A percentile compares a stretch with the other conserved stretches of the same genome.
phyloP scores from a whole-genome alignment of 495 filamentous ascomycete genomes.

The Penicillium odoratum region DNA sequence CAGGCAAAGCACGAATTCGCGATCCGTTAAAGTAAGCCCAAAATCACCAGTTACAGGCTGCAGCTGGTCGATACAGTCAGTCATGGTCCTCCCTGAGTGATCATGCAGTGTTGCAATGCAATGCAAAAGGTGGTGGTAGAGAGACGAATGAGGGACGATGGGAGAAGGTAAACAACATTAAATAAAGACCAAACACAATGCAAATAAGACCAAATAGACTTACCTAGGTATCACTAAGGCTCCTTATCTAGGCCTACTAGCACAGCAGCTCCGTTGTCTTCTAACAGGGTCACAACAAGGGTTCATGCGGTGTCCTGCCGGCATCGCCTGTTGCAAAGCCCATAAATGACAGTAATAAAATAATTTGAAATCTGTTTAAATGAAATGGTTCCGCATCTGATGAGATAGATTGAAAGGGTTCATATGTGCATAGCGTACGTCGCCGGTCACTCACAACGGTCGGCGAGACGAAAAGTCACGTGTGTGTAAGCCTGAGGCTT shows the following conservation, averaged over 20 bases:
- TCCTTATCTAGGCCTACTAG: neutral
- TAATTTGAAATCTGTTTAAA: neutral
- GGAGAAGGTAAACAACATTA: neutral
- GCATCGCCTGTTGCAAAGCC: neutral
- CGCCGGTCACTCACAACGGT: neutral
- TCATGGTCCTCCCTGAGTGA: neutral
- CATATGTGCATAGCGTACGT: neutral
- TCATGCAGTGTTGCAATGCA: neutral
- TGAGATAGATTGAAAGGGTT: neutral
- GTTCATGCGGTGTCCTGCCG: neutral
- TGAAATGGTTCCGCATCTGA: neutral
- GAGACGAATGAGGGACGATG: neutral
- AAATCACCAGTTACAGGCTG: neutral
- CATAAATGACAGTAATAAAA: neutral
- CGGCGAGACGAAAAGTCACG: neutral
- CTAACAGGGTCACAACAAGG: neutral
- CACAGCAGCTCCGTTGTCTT: neutral
- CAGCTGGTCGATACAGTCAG: neutral
- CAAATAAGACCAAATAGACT: neutral
- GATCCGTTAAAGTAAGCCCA: neutral
- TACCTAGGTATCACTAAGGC: neutral
- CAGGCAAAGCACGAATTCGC: neutral
- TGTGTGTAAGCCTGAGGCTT: neutral
- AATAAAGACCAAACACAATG: neutral
- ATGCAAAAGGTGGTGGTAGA: neutral